Conservation (phyloP, 2,329 filamentous ascomycete genomes). For the Monosporascus sp. region DNA sequence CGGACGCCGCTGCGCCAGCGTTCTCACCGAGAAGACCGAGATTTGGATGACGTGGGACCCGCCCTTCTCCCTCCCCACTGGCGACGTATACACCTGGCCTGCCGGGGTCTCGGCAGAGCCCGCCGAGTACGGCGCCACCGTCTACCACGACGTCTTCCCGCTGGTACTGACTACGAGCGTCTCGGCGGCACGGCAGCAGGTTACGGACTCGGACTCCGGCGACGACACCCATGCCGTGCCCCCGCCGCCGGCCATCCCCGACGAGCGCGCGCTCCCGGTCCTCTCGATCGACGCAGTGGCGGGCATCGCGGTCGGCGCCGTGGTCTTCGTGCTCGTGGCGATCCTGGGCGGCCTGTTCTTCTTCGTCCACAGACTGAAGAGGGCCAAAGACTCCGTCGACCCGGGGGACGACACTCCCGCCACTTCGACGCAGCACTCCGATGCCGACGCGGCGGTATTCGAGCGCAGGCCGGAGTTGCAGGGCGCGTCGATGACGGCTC, state of each 20-base stretch:
- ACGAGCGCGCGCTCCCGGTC: background rate
- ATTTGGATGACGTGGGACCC: slow-evolving; percentile 8
- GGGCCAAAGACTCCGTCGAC: background rate
- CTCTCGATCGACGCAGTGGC: background rate
- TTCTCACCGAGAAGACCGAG: slow-evolving; percentile 2
- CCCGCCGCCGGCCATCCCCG: too few species aligned
- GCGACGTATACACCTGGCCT: background rate
- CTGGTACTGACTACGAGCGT: slow-evolving; percentile 1
- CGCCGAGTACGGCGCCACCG: background rate
- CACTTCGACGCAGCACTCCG: background rate
- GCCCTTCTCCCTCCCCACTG: background rate
- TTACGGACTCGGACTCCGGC: too few species aligned
- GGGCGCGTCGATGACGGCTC: background rate
- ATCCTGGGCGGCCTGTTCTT: background rate
- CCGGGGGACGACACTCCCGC: background rate
- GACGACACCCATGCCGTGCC: background rate
- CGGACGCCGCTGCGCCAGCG: slow-evolving; percentile 3
- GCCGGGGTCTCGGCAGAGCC: background rate
- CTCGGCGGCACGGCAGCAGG: too few species aligned
- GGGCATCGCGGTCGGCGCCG: slow-evolving; percentile 1
- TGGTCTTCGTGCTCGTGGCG: background rate
- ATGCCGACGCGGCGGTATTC: background rate
- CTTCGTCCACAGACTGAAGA: background rate
- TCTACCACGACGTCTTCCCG: slow-evolving; percentile 6
- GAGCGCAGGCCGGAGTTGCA: slow-evolving; percentile 4